Percentiles rank a stretch among this genome's conserved stretches.
Conservation (phyloP, 2,329 filamentous ascomycete species). For the Fusarium liriodendri region DNA sequence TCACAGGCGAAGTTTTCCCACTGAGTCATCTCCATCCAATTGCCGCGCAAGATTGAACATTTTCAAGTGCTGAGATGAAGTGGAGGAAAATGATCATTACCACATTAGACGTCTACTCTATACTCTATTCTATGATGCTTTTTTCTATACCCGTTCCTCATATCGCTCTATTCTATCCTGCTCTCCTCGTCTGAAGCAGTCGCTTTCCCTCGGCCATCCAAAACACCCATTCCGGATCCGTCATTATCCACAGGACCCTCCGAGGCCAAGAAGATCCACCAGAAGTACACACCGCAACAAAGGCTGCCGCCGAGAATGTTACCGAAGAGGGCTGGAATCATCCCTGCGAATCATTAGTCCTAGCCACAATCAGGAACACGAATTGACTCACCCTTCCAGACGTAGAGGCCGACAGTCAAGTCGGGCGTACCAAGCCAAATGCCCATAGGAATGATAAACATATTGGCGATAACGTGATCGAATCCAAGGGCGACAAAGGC, state of each 20-base stretch:
- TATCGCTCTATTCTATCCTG: neutral
- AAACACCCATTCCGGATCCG: slow-evolving; percentile 4
- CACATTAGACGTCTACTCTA: neutral
- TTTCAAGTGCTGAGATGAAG: neutral
- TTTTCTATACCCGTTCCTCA: neutral
- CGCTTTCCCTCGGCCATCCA: slow-evolving; percentile 3
- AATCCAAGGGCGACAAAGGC: slow-evolving; percentile 64
- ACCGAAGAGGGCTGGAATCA: slow-evolving; percentile 64
- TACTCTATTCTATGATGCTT: neutral
- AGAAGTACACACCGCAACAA: slow-evolving; percentile 58
- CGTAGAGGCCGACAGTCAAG: slow-evolving; percentile 61
- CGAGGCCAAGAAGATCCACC: slow-evolving; percentile 38
- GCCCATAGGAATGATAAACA: slow-evolving; percentile 64
- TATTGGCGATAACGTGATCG: slow-evolving; percentile 69
- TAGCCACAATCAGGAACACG: rapidly evolving
- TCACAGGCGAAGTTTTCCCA: neutral
- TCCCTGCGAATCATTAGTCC: slow-evolving; percentile 33
- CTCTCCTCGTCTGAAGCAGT: slow-evolving; percentile 33
- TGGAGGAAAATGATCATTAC: neutral
- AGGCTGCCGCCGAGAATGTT: slow-evolving; percentile 66
- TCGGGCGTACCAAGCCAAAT: slow-evolving; percentile 60
- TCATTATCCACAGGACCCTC: slow-evolving; percentile 12
- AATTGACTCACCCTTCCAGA: slow-evolving; percentile 60
- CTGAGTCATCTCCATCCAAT: neutral
- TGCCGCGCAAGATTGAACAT: neutral